phyloP scores from a whole-genome alignment of 768 basidiomycete species.

The Rhizopogon sp. region DNA sequence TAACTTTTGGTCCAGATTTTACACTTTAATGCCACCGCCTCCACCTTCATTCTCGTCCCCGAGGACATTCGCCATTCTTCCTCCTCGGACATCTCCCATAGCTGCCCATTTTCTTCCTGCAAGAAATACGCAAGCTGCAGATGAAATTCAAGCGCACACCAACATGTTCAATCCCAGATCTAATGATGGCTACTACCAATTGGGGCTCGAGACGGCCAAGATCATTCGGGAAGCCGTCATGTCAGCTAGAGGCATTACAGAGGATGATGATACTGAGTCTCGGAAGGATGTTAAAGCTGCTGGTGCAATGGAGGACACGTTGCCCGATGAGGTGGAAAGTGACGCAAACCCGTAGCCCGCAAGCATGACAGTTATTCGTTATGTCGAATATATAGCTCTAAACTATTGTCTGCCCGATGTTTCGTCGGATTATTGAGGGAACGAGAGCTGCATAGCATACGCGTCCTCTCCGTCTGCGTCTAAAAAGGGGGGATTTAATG shows the following conservation, averaged over 20 bases:
- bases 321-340: background rate
- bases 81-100: constrained; percentile 42
- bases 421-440: constrained; percentile 30
- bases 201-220: constrained; percentile 66
- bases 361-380: constrained; percentile 3
- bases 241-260: constrained; percentile 18
- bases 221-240: constrained; percentile 55
- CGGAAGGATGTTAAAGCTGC: constrained; percentile 2
- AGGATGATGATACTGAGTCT: constrained; percentile 4
- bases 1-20: constrained; percentile 50
- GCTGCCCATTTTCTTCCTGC: constrained; percentile 56
- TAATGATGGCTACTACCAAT: constrained; percentile 88
- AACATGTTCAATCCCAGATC: constrained; percentile 79
- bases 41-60: constrained; percentile 49
- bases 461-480: constrained; percentile 96
- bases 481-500: constrained; percentile 26
- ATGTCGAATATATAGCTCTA: constrained; percentile 8
- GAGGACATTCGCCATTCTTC: constrained; percentile 79
- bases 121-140: constrained; percentile 59
- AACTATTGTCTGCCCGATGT: background rate
- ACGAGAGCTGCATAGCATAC: constrained; percentile 78
- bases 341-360: constrained; percentile 1
- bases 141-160: constrained; percentile 83
- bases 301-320: constrained; percentile 6
- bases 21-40: constrained; percentile 68